These are phyloP conservation scores for Plasmodium gaboni DNA, from an alignment of 169 alveolate species.

Conservation along the genomic window DNA sequence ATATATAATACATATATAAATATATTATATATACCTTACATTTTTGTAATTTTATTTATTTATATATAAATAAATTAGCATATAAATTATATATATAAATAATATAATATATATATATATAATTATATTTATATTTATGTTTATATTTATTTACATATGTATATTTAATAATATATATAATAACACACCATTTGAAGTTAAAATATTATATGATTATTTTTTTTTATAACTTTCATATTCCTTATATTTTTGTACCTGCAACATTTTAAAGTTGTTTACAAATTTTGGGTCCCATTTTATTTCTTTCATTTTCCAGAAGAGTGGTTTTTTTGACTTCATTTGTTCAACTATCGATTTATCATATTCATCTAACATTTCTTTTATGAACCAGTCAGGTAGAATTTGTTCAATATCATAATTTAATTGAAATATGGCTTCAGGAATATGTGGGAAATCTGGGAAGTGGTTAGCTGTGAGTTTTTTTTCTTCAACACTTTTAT, in stretches of 20 bases:
- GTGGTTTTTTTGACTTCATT: conserved; percentile 63
- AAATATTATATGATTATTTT: not conserved
- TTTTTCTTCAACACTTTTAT: conserved; percentile 62
- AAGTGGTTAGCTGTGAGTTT: conserved; percentile 60
- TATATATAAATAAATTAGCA: too few relatives aligned
- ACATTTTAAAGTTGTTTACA: conserved; percentile 31
- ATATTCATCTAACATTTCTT: conserved; percentile 78
- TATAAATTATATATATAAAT: not conserved
- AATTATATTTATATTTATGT: conserved; percentile 3
- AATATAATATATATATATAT: not conserved
- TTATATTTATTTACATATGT: not conserved
- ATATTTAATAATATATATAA: too few relatives aligned
- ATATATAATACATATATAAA: too few relatives aligned
- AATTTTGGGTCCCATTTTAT: conserved; percentile 66
- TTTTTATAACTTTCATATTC: conserved; percentile 21
- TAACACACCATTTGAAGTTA: too few relatives aligned
- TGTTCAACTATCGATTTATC: conserved; percentile 65
- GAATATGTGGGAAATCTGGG: conserved; percentile 79
- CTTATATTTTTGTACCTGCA: conserved; percentile 46
- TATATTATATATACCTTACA: too few relatives aligned
- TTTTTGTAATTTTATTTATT: too few relatives aligned
- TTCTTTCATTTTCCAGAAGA: conserved; percentile 76
- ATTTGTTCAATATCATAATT: conserved; percentile 76
- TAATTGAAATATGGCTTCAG: conserved; percentile 79
- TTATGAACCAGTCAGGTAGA: conserved; percentile 83